A percentile compares a stretch with the other conserved stretches of the same genome.
phyloP scores from a whole-genome alignment of 768 basidiomycete species.

The Kwoniella sp. region DNA sequence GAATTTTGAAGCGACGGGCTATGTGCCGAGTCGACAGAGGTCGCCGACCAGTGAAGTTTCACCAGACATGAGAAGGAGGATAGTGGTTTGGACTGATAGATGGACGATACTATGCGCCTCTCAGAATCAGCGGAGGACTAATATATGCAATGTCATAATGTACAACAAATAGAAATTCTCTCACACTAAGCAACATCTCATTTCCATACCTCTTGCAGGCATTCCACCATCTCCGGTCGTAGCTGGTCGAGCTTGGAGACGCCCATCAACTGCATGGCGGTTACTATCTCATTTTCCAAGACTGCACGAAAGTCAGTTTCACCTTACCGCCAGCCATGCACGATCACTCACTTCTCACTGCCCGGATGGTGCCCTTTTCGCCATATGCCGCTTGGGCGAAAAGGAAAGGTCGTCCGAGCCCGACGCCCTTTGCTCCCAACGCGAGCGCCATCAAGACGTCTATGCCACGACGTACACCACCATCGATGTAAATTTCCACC shows the following conservation, averaged over 20 bases:
- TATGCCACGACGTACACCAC: conserved; percentile 76
- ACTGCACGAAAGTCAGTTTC: conserved; percentile 32
- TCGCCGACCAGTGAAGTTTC: too few species aligned
- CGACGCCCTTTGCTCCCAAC: conserved; percentile 59
- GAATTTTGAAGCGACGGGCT: too few species aligned
- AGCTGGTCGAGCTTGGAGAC: conserved; percentile 42
- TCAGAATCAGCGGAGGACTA: too few species aligned
- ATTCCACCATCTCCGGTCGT: conserved; percentile 48
- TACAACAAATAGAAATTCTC: too few species aligned
- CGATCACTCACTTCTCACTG: conserved; percentile 50
- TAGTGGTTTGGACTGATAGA: too few species aligned
- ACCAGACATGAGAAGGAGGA: too few species aligned
- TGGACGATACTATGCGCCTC: too few species aligned
- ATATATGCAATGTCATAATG: too few species aligned
- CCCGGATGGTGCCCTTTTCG: conserved; percentile 55
- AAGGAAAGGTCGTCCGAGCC: conserved; percentile 56
- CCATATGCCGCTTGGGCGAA: conserved; percentile 57
- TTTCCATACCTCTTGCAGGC: conserved; percentile 48
- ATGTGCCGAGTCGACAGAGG: too few species aligned
- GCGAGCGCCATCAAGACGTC: conserved; percentile 88
- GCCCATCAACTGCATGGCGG: conserved; percentile 52
- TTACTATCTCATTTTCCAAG: conserved; percentile 52
- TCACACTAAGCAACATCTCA: neutral
- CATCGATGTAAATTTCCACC: conserved; percentile 76
- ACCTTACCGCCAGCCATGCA: neutral